Percentiles rank a stretch among this genome's conserved stretches.
phyloP scores from a whole-genome alignment of 192 early-diverging fungal genomes.

The Entomortierella chlamydospora region DNA sequence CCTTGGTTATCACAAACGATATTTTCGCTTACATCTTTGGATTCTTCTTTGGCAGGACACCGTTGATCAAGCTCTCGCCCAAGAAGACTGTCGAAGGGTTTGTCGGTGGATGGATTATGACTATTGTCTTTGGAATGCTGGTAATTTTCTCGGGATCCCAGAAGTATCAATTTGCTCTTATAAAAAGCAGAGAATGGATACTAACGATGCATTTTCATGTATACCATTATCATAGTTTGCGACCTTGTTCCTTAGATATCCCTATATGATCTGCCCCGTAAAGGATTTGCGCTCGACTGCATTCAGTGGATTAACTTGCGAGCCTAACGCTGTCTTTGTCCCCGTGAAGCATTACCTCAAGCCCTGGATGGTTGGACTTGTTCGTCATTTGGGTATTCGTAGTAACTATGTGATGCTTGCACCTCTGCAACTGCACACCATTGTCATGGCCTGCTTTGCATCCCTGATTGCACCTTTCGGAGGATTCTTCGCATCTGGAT shows the following conservation, averaged over 20 bases:
- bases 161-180: no score
- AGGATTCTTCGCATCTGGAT: constrained; percentile 97
- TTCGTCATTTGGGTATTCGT: constrained; percentile 50
- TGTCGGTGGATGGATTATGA: constrained; percentile 87
- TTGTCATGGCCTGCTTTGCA: constrained; percentile 91
- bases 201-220: no score
- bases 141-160: constrained; percentile 25
- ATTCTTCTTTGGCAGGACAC: constrained; percentile 94
- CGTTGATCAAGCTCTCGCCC: constrained; percentile 92
- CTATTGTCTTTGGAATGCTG: constrained; percentile 89
- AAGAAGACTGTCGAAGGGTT: constrained; percentile 99
- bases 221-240: constrained; percentile 52
- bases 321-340: constrained; percentile 68
- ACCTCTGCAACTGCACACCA: constrained; percentile 89
- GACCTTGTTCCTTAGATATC: constrained; percentile 61
- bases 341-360: constrained; percentile 56
- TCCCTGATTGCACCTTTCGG: constrained; percentile 97
- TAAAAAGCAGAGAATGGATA: no score
- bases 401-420: constrained; percentile 71
- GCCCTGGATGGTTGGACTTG: constrained; percentile 55
- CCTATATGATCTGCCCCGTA: constrained; percentile 73
- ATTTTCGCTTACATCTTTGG: constrained; percentile 96
- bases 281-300: constrained; percentile 63
- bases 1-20: constrained; percentile 94
- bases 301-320: constrained; percentile 64